A percentile compares a stretch with the other conserved stretches of the same genome.
phyloP scores from a whole-genome alignment of 306 rosid genomes.

The Trifolium subterraneum region DNA sequence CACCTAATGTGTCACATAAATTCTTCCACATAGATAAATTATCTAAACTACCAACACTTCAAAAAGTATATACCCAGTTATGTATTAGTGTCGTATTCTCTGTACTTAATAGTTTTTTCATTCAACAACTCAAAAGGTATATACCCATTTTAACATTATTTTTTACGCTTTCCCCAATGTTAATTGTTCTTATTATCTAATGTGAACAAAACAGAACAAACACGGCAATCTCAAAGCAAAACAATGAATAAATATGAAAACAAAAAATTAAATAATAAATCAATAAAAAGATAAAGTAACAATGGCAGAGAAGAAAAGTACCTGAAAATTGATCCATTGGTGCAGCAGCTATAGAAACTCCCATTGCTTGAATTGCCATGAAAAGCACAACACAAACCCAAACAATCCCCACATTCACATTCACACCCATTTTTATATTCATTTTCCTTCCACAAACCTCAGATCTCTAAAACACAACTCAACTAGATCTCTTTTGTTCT shows the following conservation, averaged over 20 bases:
- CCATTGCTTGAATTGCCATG: conserved; percentile 23
- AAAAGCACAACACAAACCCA: conserved; percentile 3
- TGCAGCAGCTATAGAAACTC: conserved; percentile 8
- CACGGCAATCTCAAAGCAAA: neutral
- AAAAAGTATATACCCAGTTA: no score
- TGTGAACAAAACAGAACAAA: conserved; percentile 2
- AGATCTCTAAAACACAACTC: neutral
- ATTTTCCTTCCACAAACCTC: neutral
- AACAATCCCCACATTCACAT: conserved; percentile 1
- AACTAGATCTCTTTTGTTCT: neutral
- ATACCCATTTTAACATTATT: neutral
- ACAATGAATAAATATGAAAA: neutral
- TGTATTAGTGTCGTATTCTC: neutral
- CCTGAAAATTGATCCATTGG: conserved; percentile 30
- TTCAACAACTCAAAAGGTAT: neutral
- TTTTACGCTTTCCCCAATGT: neutral
- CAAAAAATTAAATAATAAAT: neutral
- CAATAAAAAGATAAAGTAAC: neutral
- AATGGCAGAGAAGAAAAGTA: conserved; percentile 11
- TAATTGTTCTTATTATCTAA: neutral
- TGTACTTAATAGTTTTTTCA: neutral
- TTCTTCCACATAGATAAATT: no score
- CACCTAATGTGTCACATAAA: no score
- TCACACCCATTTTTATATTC: conserved; percentile 34
- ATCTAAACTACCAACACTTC: no score